Evolutionary conservation across 306 rosid genomes (phyloP), one percentile per base, ranked within the genome.

Genomic region (Cicer bijugum): DNA sequence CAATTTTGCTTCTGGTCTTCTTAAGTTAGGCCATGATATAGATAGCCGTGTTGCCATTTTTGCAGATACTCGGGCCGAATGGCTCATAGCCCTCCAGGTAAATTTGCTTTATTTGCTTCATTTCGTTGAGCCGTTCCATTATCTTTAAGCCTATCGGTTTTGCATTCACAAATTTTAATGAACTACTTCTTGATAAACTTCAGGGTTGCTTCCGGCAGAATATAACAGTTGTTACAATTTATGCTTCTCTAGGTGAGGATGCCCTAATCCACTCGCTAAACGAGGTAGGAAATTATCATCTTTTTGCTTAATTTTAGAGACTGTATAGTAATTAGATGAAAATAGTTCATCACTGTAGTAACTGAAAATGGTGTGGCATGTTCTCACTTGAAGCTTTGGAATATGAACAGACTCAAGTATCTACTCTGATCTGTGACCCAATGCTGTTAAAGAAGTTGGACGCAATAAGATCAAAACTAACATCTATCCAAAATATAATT

Each of bases 131-230:
- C 55, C 67, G 38, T 69, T 82, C 62, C 50, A 47, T 20, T 58
- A 12, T 16, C 46, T 72, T 67, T 33, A 37, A 48, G 44, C 9
- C 77, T 69, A 38, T 58, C 35, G 42, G 72, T 69, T 76, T 9
- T 44, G 33, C 11, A n/a, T 69, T 79, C 16, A 43, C 40, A 66
- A 11, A 7, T 64, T 53, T 51, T 76, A 50, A 50, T 77, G 62
- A 40, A 82, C 61, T 42, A 57, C 28, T 55, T 80, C 20, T 55
- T 80, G 58, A 15, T 66, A 42, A 42, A 64, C 73, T 75, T 38
- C 87, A 93, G 97, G 97, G 98, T 73, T 93, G 92, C 83, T 91
- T 93, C 75, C 85, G 94, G 71, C 96, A 91, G 75, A 84, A 86
- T 82, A 76, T 91, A 66, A 85, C 96, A 8, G 89, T 93, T 57